Evolutionary conservation across 768 basidiomycete species (phyloP).

Genomic region (Cystoderma amianthinum): DNA sequence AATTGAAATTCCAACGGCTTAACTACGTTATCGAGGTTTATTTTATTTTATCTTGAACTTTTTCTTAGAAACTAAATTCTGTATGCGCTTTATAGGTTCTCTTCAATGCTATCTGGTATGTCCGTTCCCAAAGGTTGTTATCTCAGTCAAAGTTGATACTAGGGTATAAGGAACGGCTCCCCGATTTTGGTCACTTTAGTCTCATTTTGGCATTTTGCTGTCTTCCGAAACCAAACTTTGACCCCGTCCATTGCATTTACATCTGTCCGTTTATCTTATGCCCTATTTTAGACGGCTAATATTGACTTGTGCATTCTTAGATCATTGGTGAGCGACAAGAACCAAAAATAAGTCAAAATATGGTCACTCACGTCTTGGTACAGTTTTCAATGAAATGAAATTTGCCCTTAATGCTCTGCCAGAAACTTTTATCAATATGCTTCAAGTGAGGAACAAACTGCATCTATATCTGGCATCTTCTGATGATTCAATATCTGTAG

Average conservation of each 20-base stretch:
- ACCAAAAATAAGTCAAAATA: not conserved
- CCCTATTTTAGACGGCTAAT: too few species aligned
- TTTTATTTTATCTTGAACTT: too few species aligned
- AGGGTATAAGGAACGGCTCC: conserved; percentile 44
- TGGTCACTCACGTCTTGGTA: not conserved
- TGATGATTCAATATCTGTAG: conserved; percentile 21
- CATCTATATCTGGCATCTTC: conserved; percentile 2
- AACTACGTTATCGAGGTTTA: conserved; percentile 82
- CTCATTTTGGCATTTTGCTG: conserved; percentile 66
- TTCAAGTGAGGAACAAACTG: conserved; percentile 45
- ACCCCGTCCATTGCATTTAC: conserved; percentile 87
- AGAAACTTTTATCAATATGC: conserved; percentile 84
- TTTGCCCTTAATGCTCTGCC: conserved; percentile 85
- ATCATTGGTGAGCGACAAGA: not conserved
- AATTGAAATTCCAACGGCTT: conserved; percentile 76
- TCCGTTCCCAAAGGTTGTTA: conserved; percentile 31
- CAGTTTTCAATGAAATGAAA: conserved; percentile 84
- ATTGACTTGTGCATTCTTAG: not conserved
- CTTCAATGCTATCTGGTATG: conserved; percentile 42
- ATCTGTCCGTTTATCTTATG: conserved; percentile 28
- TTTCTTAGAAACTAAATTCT: not conserved
- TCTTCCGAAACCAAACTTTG: conserved; percentile 59
- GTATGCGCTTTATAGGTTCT: conserved; percentile 22
- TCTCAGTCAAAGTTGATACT: not conserved
- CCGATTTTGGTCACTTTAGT: conserved; percentile 56